These are phyloP conservation scores for Penicillium roqueforti DNA, from an alignment of 495 filamentous ascomycete genomes.

Conservation along the genomic window DNA sequence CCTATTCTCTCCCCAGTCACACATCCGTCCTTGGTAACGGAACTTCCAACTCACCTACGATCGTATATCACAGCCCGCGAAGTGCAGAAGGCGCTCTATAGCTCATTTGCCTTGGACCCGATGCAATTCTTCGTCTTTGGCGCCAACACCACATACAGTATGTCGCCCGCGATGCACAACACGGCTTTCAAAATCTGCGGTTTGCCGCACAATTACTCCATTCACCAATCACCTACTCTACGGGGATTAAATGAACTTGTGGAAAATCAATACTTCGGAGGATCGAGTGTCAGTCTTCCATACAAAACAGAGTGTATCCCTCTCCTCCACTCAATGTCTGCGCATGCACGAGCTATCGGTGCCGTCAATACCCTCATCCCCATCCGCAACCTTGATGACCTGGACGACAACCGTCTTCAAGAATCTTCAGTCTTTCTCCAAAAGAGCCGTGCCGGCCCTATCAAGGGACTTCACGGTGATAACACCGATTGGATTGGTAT, in stretches of 20 bases:
- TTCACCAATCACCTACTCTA: constrained; percentile 59
- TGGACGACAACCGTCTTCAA: constrained; percentile 35
- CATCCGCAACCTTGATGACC: constrained; percentile 52
- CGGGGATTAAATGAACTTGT: constrained; percentile 62
- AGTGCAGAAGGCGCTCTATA: constrained; percentile 47
- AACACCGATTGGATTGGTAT: constrained; percentile 88
- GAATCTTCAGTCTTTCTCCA: constrained; percentile 49
- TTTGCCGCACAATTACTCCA: constrained; percentile 69
- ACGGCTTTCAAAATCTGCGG: constrained; percentile 66
- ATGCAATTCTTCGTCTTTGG: constrained; percentile 45
- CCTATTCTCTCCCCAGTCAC: constrained; percentile 59
- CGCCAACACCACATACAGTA: constrained; percentile 41
- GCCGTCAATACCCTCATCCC: constrained; percentile 76
- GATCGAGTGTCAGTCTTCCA: constrained; percentile 66
- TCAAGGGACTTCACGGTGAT: constrained; percentile 67
- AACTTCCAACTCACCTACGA: constrained; percentile 21
- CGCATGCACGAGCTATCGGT: constrained; percentile 72
- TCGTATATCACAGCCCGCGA: constrained; percentile 42
- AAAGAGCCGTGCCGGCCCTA: constrained; percentile 57
- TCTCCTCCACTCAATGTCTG: constrained; percentile 63
- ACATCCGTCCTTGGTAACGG: constrained; percentile 27
- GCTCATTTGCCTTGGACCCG: constrained; percentile 52
- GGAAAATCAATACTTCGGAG: constrained; percentile 64
- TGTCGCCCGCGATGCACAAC: constrained; percentile 59
- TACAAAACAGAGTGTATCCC: constrained; percentile 72